Conservation (phyloP, 768 basidiomycete genomes). For the Hygrophoropsis aurantiaca region DNA sequence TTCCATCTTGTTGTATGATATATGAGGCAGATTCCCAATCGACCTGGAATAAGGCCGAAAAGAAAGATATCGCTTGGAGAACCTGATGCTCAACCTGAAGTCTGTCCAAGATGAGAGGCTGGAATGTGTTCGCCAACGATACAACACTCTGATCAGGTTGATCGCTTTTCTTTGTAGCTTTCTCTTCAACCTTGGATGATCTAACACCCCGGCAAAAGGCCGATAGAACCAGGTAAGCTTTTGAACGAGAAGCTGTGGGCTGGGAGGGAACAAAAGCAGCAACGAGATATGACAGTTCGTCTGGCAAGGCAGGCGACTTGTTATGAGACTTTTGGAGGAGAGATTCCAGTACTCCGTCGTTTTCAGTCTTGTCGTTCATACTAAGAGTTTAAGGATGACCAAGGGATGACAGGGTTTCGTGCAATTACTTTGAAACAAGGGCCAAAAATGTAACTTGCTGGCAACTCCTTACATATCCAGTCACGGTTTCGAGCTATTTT, state of each 20-base stretch:
- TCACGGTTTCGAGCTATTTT: no score
- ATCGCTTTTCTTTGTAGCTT: conserved; percentile 34
- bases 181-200: conserved; percentile 31
- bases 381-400: no score
- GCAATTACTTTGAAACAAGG: no score
- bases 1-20: conserved; percentile 64
- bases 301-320: conserved; percentile 41
- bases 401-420: no score
- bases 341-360: conserved; percentile 21
- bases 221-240: conserved; percentile 70
- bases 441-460: no score
- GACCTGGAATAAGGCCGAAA: conserved; percentile 84
- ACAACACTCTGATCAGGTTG: conserved; percentile 48
- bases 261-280: conserved; percentile 53
- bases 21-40: conserved; percentile 65
- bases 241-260: conserved; percentile 49
- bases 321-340: conserved; percentile 35
- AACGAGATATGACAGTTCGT: conserved; percentile 54
- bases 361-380: no score
- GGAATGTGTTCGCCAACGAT: conserved; percentile 49
- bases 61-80: conserved; percentile 59
- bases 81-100: conserved; percentile 52
- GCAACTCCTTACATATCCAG: no score
- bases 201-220: conserved; percentile 65
- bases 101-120: conserved; percentile 45